Evolutionary conservation across 2,329 filamentous ascomycete genomes (phyloP), one percentile per base, ranked within the genome.

Genomic region (Rhinocladiella mackenziei): DNA sequence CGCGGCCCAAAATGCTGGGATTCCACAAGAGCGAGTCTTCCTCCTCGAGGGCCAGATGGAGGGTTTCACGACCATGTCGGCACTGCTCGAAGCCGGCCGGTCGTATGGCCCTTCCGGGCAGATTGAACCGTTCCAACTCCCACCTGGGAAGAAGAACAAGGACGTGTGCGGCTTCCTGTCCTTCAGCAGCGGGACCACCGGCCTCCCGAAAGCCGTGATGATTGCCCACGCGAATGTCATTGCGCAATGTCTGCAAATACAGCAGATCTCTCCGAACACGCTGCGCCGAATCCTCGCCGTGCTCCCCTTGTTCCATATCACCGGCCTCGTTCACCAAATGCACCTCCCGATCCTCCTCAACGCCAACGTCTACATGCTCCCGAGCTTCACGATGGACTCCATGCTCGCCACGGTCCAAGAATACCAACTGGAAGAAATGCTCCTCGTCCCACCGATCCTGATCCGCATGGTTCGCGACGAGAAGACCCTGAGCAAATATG

Each of bases 291-390:
- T 77, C n/a, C 64, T 81, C 2, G 77, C 75, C 4, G 76, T 80
- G 2, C 63, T 83, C 10, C 78, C 78, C 0, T 67, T 78, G 22
- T 82, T 80, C 61, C 78, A 81, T 62, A 81, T 81, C 55, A 80
- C 78, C 1, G 80, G 80, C 2, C 69, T 83, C 1, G 74, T 82
- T 3, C 78, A 82, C 55, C 69, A 75, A 26, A 70, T 84, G 47
- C 78, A 84, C 57, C 66, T 84, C 0, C 80, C 81, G 0, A 62
- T 83, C 19, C 60, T 79, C 6, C 65, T 82, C 30, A 83, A 84
- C 57, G 77, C 77, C n/a, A 73, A 82, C 54, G 78, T 84, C 20
- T 72, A 78, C 58, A 81, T 84, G 71, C 69, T 84, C 1, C 76
- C 79, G 0, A 61, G 70, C 4, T 86, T 84, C 63, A 78, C 73